Base-by-base conservation (phyloP, 257 asterid genomes). In the Solanum sparsipilum region DNA sequence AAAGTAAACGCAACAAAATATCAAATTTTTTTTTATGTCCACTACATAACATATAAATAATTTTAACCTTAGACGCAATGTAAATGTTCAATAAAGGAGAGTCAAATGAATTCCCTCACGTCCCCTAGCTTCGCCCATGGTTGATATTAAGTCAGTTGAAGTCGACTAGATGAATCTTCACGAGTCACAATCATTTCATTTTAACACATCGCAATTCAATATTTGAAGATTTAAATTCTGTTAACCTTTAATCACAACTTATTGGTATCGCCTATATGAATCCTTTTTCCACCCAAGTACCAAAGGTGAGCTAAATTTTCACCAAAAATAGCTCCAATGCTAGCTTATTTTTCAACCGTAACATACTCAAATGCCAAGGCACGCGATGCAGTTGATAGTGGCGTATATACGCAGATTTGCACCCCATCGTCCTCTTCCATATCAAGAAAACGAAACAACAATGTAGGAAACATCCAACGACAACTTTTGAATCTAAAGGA, bases 1-100 rank as follows among this genome's bases (percentile, higher is more conserved):
- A 9, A 31, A 71, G 3, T 13, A 31, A 13, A 71, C 3, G n/a
- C 41, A 7, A 15, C 20, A 29, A 16, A 18, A 52, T 5, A 52
- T 5, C 9, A 52, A 13, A 0, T 2, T 5, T 5, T 16, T 52
- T 52, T 16, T 38, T 0, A 16, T 6, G 23, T 2, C 10, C 21
- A 13, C 13, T 34, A 32, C 2, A 18, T 72, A 32, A 56, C 41
- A 7, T 72, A 56, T 56, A 16, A 8, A 18, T 32, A 32, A 16
- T 18, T 34, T 72, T 18, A 35, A 34, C 44, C 44, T 9, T 71
- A 52, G 0, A 9, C 13, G 23, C 3, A 34, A 3, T 2, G 8
- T 12, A 73, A 20, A 3, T 56, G n/a, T 20, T 56, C 8, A 1
- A 18, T 4, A 34, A 29, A 70, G 27, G 13, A 72, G 81, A 34